These are phyloP conservation scores for Paramecium caudatum DNA, from an alignment of 73 alveolate species.

Conservation along the genomic window DNA sequence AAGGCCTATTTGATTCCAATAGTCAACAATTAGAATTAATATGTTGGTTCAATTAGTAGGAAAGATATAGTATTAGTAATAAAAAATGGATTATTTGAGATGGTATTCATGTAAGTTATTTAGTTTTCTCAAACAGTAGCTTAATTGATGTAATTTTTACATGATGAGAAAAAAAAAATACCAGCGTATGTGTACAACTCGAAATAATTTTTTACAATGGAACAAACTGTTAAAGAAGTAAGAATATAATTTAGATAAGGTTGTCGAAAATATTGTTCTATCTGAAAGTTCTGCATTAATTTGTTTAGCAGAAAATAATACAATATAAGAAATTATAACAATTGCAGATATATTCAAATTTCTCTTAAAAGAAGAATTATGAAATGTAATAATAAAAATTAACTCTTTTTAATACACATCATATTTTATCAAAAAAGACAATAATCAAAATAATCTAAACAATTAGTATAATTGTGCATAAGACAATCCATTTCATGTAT, in stretches of 20 bases:
- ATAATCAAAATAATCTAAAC: slow-evolving; percentile 29
- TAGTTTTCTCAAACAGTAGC: slow-evolving; percentile 31
- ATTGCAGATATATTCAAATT: slow-evolving; percentile 18
- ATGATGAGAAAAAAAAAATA: background rate
- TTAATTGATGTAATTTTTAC: background rate
- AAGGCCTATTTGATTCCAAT: slow-evolving; percentile 34
- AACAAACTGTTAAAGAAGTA: slow-evolving; percentile 63
- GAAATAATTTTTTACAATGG: background rate
- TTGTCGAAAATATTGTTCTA: slow-evolving; percentile 45
- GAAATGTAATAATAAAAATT: background rate
- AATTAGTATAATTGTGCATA: background rate
- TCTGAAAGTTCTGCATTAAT: slow-evolving; percentile 8
- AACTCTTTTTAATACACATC: too few relatives aligned
- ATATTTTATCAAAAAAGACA: background rate
- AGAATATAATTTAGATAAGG: background rate
- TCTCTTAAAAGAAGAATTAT: background rate
- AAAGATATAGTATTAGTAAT: slow-evolving; percentile 33
- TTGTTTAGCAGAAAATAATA: background rate
- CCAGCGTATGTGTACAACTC: slow-evolving; percentile 26
- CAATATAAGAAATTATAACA: slow-evolving; percentile 7
- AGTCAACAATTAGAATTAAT: slow-evolving; percentile 6
- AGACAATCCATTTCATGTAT: slow-evolving; percentile 37
- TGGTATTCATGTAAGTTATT: background rate
- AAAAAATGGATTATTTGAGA: slow-evolving; percentile 45
- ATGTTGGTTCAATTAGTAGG: background rate